These are phyloP conservation scores for Gyrodon lividus DNA, from an alignment of 768 basidiomycete genomes.

Conservation along the genomic window DNA sequence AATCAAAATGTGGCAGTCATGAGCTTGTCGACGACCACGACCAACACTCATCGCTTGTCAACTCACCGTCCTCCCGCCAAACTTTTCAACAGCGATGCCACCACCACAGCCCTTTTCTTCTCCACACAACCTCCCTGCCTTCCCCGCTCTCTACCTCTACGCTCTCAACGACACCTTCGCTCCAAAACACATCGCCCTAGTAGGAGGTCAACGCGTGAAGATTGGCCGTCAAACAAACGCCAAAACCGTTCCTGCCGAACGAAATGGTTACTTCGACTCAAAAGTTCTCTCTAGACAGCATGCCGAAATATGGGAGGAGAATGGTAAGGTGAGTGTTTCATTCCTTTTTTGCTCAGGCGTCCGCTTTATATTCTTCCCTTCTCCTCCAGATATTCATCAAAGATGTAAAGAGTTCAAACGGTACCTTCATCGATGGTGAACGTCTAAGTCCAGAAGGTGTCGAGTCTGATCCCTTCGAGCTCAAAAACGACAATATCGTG, in stretches of 20 bases:
- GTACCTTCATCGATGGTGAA: constrained; percentile 97
- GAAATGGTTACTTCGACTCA: constrained; percentile 96
- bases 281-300: constrained; percentile 94
- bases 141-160: constrained; percentile 67
- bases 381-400: constrained; percentile 85
- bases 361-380: constrained; percentile 10
- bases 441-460: constrained; percentile 85
- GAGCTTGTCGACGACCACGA: not conserved
- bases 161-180: constrained; percentile 93
- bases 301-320: constrained; percentile 98
- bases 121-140: constrained; percentile 23
- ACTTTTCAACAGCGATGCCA: constrained; percentile 29
- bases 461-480: constrained; percentile 90
- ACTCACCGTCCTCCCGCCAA: constrained; percentile 17
- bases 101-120: constrained; percentile 32
- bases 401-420: constrained; percentile 97
- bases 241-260: constrained; percentile 88
- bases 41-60: constrained; percentile 8
- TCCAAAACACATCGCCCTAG: constrained; percentile 90
- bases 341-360: not conserved
- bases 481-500: constrained; percentile 94
- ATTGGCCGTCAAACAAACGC: constrained; percentile 96
- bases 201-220: constrained; percentile 65
- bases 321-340: constrained; percentile 62
- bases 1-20: constrained; percentile 3